phyloP scores from a whole-genome alignment of 129 eudicot genomes.

The Ambrosia trifida region DNA sequence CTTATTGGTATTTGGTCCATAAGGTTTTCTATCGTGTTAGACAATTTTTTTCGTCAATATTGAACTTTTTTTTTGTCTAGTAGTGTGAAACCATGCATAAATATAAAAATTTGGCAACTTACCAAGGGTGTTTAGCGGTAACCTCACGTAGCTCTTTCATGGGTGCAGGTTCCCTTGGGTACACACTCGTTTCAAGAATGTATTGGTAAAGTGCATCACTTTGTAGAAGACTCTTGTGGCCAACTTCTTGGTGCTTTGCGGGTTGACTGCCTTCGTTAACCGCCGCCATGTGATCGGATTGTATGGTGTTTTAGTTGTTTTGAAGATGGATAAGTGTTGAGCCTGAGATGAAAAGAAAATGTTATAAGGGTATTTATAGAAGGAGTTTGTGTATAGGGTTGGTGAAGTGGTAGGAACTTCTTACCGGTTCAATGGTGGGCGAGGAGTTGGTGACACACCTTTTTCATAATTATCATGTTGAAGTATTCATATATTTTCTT shows the following conservation, averaged over 20 bases:
- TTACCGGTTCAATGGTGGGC: conserved; percentile 28
- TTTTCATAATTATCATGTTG: conserved; percentile 6
- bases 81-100: background rate
- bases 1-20: background rate
- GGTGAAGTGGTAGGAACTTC: conserved; percentile 47
- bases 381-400: conserved; percentile 17
- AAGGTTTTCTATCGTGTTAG: too few species aligned
- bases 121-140: conserved; percentile 66
- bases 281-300: conserved; percentile 37
- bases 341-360: conserved; percentile 15
- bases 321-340: conserved; percentile 18
- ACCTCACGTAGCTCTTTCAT: conserved; percentile 65
- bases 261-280: conserved; percentile 36
- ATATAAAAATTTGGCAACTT: background rate
- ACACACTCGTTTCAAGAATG: conserved; percentile 62
- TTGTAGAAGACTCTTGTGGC: conserved; percentile 65
- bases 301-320: background rate
- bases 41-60: too few species aligned
- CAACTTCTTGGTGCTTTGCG: conserved; percentile 56
- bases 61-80: too few species aligned
- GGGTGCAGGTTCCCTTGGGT: conserved; percentile 61
- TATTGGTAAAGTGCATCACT: conserved; percentile 68
- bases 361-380: conserved; percentile 21
- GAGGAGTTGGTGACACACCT: conserved; percentile 33
- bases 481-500: conserved; percentile 16